Percentiles rank a stretch among this genome's conserved stretches.
Evolutionary conservation across 2,329 filamentous ascomycete genomes (phyloP).

Genomic region (Penicillium sp.): DNA sequence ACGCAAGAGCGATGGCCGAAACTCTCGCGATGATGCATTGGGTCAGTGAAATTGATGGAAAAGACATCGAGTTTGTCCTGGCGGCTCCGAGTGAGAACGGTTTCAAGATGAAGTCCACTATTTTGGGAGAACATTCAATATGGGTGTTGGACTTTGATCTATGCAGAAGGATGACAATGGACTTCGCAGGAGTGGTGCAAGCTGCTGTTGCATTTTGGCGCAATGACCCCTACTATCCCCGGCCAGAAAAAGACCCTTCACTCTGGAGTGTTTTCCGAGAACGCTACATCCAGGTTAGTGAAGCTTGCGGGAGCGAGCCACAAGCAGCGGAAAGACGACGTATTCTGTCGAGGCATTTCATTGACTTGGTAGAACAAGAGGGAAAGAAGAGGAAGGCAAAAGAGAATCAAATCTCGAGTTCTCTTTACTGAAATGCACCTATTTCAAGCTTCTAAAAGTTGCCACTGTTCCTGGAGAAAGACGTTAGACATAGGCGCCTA

Average conservation of each 20-base stretch:
- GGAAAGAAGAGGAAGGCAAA: neutral
- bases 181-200: constrained; percentile 40
- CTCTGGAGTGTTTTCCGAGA: constrained; percentile 29
- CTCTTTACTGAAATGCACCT: too few species aligned
- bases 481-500: too few species aligned
- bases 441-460: too few species aligned
- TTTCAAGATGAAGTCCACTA: constrained; percentile 5
- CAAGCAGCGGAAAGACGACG: neutral
- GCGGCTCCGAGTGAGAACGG: constrained; percentile 12
- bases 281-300: constrained; percentile 24
- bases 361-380: constrained; percentile 7
- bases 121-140: constrained; percentile 36
- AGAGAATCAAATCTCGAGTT: neutral
- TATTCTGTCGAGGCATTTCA: constrained; percentile 8
- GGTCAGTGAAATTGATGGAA: constrained; percentile 49
- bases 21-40: constrained; percentile 54
- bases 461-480: too few species aligned
- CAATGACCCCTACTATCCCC: constrained; percentile 55
- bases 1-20: constrained; percentile 50
- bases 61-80: constrained; percentile 58
- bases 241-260: constrained; percentile 27
- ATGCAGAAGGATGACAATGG: constrained; percentile 38
- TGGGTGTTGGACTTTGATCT: constrained; percentile 54
- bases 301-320: neutral
- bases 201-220: constrained; percentile 47